phyloP scores from a whole-genome alignment of 352 stramenopile genomes.

The Aphanomyces astaci region DNA sequence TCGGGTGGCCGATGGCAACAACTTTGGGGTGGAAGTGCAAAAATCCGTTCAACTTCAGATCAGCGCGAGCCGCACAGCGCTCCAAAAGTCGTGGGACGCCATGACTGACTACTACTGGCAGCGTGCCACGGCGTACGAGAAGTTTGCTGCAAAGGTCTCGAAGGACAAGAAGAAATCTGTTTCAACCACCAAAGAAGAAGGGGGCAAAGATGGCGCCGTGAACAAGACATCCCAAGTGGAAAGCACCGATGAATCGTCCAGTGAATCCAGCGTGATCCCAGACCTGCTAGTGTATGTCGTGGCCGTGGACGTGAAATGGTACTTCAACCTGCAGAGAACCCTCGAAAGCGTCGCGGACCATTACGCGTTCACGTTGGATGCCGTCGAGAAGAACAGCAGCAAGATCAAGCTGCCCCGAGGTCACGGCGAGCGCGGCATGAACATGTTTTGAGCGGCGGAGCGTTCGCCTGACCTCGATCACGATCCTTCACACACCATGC shows the following conservation, averaged over 20 bases:
- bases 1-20: constrained; percentile 76
- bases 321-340: constrained; percentile 54
- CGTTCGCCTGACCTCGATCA: not conserved
- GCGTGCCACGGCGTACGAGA: constrained; percentile 56
- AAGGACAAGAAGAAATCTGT: constrained; percentile 53
- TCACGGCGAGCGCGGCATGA: constrained; percentile 57
- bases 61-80: constrained; percentile 51
- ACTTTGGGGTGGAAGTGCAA: constrained; percentile 84
- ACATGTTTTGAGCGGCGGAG: constrained; percentile 40
- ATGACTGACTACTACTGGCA: constrained; percentile 63
- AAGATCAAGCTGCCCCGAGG: constrained; percentile 72
- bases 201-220: constrained; percentile 61
- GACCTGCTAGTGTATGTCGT: constrained; percentile 62
- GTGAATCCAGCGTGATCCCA: constrained; percentile 27
- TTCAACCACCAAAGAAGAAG: constrained; percentile 46
- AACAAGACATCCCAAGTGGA: constrained; percentile 50
- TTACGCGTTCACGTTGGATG: constrained; percentile 62
- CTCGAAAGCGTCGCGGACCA: constrained; percentile 69
- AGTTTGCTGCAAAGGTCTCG: constrained; percentile 54
- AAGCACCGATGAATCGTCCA: constrained; percentile 50
- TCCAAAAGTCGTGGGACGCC: constrained; percentile 70
- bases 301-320: constrained; percentile 77
- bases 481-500: no score
- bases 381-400: constrained; percentile 70
- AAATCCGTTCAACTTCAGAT: constrained; percentile 62